Evolutionary conservation across 2,329 filamentous ascomycete genomes (phyloP).

Genomic region (Hysterium pulicare): DNA sequence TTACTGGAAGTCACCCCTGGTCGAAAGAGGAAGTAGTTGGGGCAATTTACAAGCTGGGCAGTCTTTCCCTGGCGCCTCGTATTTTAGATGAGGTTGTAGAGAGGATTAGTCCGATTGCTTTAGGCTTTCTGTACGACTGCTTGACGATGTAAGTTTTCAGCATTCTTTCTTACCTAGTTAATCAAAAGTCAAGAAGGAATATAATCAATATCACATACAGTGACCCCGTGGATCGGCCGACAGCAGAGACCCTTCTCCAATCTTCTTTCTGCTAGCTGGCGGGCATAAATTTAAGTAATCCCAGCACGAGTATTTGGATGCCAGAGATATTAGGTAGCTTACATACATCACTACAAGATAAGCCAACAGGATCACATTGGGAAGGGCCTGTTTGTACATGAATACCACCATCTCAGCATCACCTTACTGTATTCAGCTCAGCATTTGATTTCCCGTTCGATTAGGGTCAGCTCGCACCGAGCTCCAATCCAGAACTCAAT

Average conservation of each 20-base stretch:
- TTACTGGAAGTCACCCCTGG: slow-evolving; percentile 1
- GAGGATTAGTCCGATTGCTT: not conserved
- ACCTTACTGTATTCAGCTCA: no score
- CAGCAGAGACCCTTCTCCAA: not conserved
- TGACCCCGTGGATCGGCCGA: slow-evolving; percentile 1
- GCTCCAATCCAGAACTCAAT: no score
- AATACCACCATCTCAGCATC: no score
- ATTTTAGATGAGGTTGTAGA: slow-evolving; percentile 1
- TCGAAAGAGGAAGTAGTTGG: slow-evolving; percentile 1
- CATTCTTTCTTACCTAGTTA: not conserved
- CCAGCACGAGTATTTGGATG: no score
- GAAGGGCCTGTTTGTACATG: no score
- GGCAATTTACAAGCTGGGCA: slow-evolving; percentile 1
- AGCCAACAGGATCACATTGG: no score
- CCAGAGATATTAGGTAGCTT: no score
- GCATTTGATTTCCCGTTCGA: no score
- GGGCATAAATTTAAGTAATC: no score
- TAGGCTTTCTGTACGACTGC: slow-evolving; percentile 6
- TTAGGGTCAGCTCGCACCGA: no score
- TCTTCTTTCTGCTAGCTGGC: not conserved
- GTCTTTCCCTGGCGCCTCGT: not conserved
- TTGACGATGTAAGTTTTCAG: slow-evolving; percentile 1
- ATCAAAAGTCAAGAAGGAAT: not conserved
- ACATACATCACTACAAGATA: no score
- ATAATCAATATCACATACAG: not conserved